Evolutionary conservation across 2,329 filamentous ascomycete genomes (phyloP).

Genomic region (Pseudogymnoascus sp.): DNA sequence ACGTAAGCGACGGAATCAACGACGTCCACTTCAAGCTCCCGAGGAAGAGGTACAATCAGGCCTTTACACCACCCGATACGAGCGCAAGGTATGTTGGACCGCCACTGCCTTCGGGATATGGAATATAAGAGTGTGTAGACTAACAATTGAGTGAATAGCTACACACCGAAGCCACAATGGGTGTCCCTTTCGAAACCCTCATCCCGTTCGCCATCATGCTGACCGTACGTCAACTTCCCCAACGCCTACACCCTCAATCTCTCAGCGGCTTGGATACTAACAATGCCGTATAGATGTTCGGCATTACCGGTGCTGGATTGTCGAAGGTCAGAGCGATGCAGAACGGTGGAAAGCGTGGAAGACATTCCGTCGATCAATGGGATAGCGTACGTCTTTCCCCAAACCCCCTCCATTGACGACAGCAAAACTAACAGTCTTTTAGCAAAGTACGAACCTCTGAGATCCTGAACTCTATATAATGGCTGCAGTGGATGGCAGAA

Average conservation of each 20-base stretch:
- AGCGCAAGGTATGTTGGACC: neutral
- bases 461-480: neutral
- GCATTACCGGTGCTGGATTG: slow-evolving; percentile 34
- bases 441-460: slow-evolving; percentile 31
- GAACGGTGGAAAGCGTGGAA: slow-evolving; percentile 35
- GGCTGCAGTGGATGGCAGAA: slow-evolving; percentile 19
- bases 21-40: slow-evolving; percentile 9
- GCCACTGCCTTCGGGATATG: neutral
- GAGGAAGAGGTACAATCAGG: slow-evolving; percentile 3
- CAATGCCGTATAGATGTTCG: slow-evolving; percentile 35
- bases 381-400: slow-evolving; percentile 31
- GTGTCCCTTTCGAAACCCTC: slow-evolving; percentile 38
- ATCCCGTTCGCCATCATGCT: slow-evolving; percentile 38
- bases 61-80: slow-evolving; percentile 14
- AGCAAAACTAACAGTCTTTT: slow-evolving; percentile 22
- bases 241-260: neutral
- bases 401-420: slow-evolving; percentile 12
- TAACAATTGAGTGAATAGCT: slow-evolving; percentile 5
- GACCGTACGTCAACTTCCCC: slow-evolving; percentile 26
- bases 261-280: neutral
- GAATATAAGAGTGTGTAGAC: neutral
- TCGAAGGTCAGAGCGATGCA: slow-evolving; percentile 34
- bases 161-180: slow-evolving; percentile 29
- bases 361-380: slow-evolving; percentile 37
- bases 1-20: slow-evolving; percentile 15